Conservation (phyloP, 208 protist genomes). For the Borovskyia barvae region DNA sequence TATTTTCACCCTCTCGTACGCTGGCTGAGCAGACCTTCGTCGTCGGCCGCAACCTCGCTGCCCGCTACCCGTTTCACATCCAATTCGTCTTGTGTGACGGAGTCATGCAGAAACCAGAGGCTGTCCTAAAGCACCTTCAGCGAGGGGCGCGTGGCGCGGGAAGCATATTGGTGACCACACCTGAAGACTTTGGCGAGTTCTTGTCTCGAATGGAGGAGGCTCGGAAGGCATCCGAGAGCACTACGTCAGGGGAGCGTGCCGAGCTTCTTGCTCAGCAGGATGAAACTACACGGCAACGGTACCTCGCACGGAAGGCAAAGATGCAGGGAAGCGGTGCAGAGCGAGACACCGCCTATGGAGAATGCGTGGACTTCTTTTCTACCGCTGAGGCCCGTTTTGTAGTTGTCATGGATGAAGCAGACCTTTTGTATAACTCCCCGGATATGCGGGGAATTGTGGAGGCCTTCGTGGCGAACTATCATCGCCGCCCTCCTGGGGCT, state of each 20-base stretch:
- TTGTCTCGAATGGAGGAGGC: slow-evolving; percentile 25
- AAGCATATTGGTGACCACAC: slow-evolving; percentile 78
- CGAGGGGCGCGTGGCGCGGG: slow-evolving; percentile 59
- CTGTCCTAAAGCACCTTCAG: slow-evolving; percentile 42
- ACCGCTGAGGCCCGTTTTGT: slow-evolving; percentile 41
- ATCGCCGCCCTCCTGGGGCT: neutral
- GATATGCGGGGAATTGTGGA: slow-evolving; percentile 57
- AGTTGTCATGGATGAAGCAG: slow-evolving; percentile 86
- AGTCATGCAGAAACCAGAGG: slow-evolving; percentile 38
- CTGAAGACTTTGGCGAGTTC: slow-evolving; percentile 62
- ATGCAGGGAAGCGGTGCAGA: neutral
- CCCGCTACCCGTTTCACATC: slow-evolving; percentile 71
- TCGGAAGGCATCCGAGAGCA: neutral
- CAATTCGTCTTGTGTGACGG: slow-evolving; percentile 81
- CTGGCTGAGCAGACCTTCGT: slow-evolving; percentile 88
- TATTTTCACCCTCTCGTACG: slow-evolving; percentile 81
- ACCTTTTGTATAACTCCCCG: slow-evolving; percentile 72
- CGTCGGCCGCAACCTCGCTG: slow-evolving; percentile 63
- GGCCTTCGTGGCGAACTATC: slow-evolving; percentile 36
- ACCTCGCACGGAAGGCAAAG: slow-evolving; percentile 6
- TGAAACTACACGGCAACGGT: slow-evolving; percentile 48
- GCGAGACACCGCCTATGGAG: neutral
- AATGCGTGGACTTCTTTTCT: slow-evolving; percentile 18
- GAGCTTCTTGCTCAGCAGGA: slow-evolving; percentile 51
- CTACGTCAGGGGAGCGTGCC: neutral